A percentile compares a stretch with the other conserved stretches of the same genome.
Conservation (phyloP, 257 asterid species). For the Fraxinus anomala region DNA sequence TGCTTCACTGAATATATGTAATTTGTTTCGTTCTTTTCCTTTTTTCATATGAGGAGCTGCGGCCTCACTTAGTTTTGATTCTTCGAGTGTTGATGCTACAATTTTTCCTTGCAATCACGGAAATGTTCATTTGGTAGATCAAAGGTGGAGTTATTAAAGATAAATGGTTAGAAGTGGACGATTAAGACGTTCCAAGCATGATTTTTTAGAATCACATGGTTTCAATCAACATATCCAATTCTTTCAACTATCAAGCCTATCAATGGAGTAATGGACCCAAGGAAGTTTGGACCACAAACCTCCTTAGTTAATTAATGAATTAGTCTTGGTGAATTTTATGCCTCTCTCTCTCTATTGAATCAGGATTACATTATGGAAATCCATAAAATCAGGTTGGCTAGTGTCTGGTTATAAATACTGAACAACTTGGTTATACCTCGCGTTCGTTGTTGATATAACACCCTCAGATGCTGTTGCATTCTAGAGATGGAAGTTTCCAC, state of each 20-base stretch:
- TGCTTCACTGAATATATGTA: slow-evolving; percentile 14
- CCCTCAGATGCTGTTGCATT: neutral
- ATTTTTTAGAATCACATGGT: neutral
- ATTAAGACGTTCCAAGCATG: neutral
- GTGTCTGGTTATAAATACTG: neutral
- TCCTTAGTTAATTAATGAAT: neutral
- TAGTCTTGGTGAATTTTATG: neutral
- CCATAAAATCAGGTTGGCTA: slow-evolving; percentile 1
- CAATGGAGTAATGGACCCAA: neutral
- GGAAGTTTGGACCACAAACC: neutral
- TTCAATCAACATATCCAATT: neutral
- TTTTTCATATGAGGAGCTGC: neutral
- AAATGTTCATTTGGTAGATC: neutral
- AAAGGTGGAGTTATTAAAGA: neutral
- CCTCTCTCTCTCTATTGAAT: neutral
- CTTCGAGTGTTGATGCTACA: neutral
- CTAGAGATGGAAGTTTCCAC: neutral
- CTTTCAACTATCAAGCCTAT: neutral
- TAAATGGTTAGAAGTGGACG: neutral
- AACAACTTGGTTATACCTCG: neutral
- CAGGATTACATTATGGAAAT: neutral
- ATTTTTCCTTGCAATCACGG: neutral
- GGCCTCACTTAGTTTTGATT: neutral
- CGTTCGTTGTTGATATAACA: neutral
- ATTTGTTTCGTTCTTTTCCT: neutral